Percentiles rank a stretch among this genome's conserved stretches.
Evolutionary conservation across 805 yeast genomes (phyloP).

Genomic region (Ogataea pini): DNA sequence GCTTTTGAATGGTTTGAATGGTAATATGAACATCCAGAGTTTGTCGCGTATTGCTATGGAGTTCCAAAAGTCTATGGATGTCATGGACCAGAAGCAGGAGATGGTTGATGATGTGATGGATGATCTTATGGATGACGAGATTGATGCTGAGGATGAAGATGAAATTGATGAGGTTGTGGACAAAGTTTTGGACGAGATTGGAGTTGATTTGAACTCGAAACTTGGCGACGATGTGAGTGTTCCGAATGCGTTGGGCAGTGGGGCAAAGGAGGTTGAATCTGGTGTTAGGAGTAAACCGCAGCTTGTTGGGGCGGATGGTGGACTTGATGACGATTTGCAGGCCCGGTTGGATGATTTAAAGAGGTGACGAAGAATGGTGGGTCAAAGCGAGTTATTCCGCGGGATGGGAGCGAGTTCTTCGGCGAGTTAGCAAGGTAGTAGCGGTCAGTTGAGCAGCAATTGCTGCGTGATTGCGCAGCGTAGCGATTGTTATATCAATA

Average conservation of each 20-base stretch:
- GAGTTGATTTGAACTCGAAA: conserved; percentile 69
- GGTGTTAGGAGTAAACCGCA: conserved; percentile 18
- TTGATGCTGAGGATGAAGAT: conserved; percentile 75
- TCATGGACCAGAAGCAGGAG: conserved; percentile 98
- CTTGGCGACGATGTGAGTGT: conserved; percentile 40
- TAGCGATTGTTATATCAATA: too few species aligned
- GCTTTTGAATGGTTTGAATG: conserved; percentile 81
- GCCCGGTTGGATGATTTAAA: conserved; percentile 84
- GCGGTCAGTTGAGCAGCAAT: too few species aligned
- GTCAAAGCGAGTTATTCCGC: background rate
- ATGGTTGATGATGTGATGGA: conserved; percentile 98
- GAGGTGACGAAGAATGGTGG: too few species aligned
- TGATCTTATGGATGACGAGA: conserved; percentile 91
- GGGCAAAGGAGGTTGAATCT: conserved; percentile 11
- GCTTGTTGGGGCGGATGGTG: conserved; percentile 38
- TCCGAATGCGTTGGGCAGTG: conserved; percentile 35
- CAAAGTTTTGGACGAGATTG: conserved; percentile 93
- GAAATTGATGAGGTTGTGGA: conserved; percentile 90
- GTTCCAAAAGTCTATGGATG: conserved; percentile 88
- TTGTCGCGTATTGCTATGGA: conserved; percentile 90
- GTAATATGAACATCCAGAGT: conserved; percentile 85
- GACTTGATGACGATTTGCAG: conserved; percentile 81
- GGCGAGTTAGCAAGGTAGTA: too few species aligned
- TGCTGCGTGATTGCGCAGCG: too few species aligned
- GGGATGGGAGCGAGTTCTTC: too few species aligned